Base-by-base conservation (phyloP, 75 land plant species). In the Picea glauca region DNA sequence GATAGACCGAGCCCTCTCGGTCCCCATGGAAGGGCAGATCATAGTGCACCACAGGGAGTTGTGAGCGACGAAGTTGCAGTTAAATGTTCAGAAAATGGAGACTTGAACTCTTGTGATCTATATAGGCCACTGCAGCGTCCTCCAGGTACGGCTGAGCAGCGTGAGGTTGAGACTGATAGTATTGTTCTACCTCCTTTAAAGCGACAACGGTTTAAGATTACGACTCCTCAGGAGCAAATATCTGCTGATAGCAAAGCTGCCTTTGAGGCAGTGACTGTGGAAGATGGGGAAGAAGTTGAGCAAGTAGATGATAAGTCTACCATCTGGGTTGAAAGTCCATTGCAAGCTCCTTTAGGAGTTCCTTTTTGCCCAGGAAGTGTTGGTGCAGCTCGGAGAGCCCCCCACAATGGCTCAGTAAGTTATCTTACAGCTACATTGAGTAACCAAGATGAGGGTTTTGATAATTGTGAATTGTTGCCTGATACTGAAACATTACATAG, bases 341-440 rank as follows among this genome's bases (percentile, higher is more conserved):
- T 90, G 32, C 66, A 62, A 43, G 90, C 94, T 31, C 96, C 96
- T 5, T 80, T 93, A 57, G 96, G 98, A 20, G 79, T 91, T 56
- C 93, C 98, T 43, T 83, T 87, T 64, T 91, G 93, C 66, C 75
- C 83, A 15, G 90, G 86, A 17, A 95, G 96, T 82, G 66, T 85
- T 4, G 98, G 96, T 83, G 93, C 87, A 57, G 86, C 90, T 58
- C 87, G 79, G 54, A 73, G 46, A 76, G 43, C 76, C 26, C 56
- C 59, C 46, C n/a, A 58, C 66, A 58, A 64, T 75, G 68, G 82
- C 72, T 68, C 81, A 80, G 5, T 43, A 59, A 82, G 82, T 81
- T 86, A 33, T 62, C 78, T 56, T 79, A 68, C 50, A 40, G 33
- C 32, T 63, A 21, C 81, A 64, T 65, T 58, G 65, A 63, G 79